These are phyloP conservation scores for Papilionanthe hybrid DNA, from an alignment of 116 monocot species.

Conservation along the genomic window DNA sequence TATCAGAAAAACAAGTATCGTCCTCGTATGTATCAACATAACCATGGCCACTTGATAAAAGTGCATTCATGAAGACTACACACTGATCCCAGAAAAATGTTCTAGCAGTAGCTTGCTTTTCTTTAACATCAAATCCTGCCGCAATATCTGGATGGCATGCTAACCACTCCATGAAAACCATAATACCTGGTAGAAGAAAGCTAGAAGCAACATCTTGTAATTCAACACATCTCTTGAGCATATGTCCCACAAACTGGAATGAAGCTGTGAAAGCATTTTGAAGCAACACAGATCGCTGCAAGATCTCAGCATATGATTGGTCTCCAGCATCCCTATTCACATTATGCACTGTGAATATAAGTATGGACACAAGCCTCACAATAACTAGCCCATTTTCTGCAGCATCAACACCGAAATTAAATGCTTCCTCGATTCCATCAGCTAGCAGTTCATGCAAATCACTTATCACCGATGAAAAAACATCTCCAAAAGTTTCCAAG, in stretches of 20 bases:
- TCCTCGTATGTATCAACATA: constrained; percentile 48
- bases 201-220: constrained; percentile 67
- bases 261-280: constrained; percentile 84
- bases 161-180: constrained; percentile 93
- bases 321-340: constrained; percentile 69
- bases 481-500: constrained; percentile 93
- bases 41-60: constrained; percentile 47
- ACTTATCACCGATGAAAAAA: constrained; percentile 38
- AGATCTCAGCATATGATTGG: constrained; percentile 90
- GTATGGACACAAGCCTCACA: constrained; percentile 70
- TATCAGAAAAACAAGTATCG: constrained; percentile 70
- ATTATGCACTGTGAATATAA: constrained; percentile 90
- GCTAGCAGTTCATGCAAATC: constrained; percentile 66
- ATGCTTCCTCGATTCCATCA: constrained; percentile 65
- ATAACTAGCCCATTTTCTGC: constrained; percentile 60
- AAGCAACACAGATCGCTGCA: constrained; percentile 78
- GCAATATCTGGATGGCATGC: constrained; percentile 77
- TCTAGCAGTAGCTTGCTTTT: constrained; percentile 62
- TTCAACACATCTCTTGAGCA: constrained; percentile 65
- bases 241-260: constrained; percentile 74
- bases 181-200: constrained; percentile 62
- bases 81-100: constrained; percentile 84
- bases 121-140: constrained; percentile 49
- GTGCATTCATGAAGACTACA: constrained; percentile 69
- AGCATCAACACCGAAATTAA: constrained; percentile 69